Base-by-base conservation (phyloP, 345 rosid genomes). In the Clarkia xantiana region DNA sequence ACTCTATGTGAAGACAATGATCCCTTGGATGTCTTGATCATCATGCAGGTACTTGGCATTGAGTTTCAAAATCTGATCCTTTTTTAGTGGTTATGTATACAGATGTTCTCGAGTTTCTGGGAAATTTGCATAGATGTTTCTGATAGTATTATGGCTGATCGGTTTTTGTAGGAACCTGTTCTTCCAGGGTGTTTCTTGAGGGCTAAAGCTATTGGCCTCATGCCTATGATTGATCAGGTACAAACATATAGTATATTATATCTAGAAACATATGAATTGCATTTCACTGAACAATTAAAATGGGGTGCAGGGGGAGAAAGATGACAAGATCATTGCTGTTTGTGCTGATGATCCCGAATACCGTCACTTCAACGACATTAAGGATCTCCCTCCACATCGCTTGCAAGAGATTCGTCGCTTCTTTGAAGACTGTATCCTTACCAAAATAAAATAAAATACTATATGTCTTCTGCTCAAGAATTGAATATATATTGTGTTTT, bases 211-310 rank as follows among this genome's bases (percentile, higher is more conserved):
- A 86, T 91, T 18, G 98, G 98, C 55, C 80, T 91, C 51, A 91
- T 91, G 98, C 98, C 98, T 63, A 91, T 91, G 96, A 91, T 91
- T 65, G 97, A 90, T 61, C 88, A 79, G 89, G 93, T 86, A 61
- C 18, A 13, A 47, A 45, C 8, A 29, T 29, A 29, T 29, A 29
- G 36, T 5, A 29, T 29, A 29, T 29, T 2, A 29, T 2, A 29
- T 29, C 36, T 29, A 10, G 36, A 29, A 29, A 29, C 5, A 29
- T 29, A 29, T 29, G 45, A 17, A 17, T 29, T 13, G 45, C 14
- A 18, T 14, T 18, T 53, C 20, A 16, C 11, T n/a, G 11, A 39
- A 38, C 13, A 19, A 12, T 48, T 46, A 20, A 12, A 18, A 18
- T 7, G 40, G 10, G 22, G 11, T 29, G 17, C 62, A 91, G 98